A percentile compares a stretch with the other conserved stretches of the same genome.
Conservation (phyloP, 495 filamentous ascomycete genomes). For the Penicillium turbatum region DNA sequence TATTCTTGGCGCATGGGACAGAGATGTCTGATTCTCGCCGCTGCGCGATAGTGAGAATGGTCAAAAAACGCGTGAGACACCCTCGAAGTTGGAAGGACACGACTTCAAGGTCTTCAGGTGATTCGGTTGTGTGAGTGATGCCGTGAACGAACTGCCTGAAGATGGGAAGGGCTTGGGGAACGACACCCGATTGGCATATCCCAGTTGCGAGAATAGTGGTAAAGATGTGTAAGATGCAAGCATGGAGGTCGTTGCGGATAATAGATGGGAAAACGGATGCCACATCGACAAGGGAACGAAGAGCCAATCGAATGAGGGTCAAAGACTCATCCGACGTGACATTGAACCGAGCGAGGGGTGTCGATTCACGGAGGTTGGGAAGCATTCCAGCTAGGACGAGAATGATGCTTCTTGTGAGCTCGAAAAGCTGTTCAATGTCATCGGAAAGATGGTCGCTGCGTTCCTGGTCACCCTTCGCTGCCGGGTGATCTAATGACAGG, state of each 20-base stretch:
- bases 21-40: slow-evolving; percentile 76
- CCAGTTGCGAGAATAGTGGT: slow-evolving; percentile 85
- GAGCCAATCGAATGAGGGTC: slow-evolving; percentile 68
- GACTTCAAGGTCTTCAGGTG: slow-evolving; percentile 28
- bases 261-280: slow-evolving; percentile 93
- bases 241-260: slow-evolving; percentile 94
- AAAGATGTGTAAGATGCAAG: slow-evolving; percentile 95
- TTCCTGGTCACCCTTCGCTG: slow-evolving; percentile 65
- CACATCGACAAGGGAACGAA: slow-evolving; percentile 87
- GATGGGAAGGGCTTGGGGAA: slow-evolving; percentile 86
- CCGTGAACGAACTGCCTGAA: slow-evolving; percentile 83
- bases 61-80: slow-evolving; percentile 72
- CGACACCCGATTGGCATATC: slow-evolving; percentile 78
- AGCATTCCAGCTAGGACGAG: slow-evolving; percentile 82
- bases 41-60: slow-evolving; percentile 77
- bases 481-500: slow-evolving; percentile 84
- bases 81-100: slow-evolving; percentile 59
- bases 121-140: slow-evolving; percentile 52
- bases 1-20: slow-evolving; percentile 87
- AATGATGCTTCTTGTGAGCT: slow-evolving; percentile 91
- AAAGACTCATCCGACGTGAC: slow-evolving; percentile 73
- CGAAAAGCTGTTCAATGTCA: slow-evolving; percentile 97
- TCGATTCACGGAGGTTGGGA: slow-evolving; percentile 77
- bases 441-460: slow-evolving; percentile 78
- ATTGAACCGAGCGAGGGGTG: slow-evolving; percentile 59